Percentiles rank a stretch among this genome's conserved stretches.
These are phyloP conservation scores for Mycena pura DNA, from an alignment of 768 basidiomycete species.

Conservation along the genomic window DNA sequence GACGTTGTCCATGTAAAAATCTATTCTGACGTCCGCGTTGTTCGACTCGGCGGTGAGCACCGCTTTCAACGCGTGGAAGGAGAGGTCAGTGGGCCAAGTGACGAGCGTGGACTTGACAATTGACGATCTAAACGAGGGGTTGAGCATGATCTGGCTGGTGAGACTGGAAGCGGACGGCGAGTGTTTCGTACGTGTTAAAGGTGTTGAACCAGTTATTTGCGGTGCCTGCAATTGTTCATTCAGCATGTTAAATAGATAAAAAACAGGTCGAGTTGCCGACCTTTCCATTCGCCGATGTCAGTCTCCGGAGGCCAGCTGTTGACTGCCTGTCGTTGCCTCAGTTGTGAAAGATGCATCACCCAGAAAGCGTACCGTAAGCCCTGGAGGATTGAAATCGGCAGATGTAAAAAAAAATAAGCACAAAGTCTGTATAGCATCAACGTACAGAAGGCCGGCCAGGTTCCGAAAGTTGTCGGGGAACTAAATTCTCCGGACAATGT, in stretches of 20 bases:
- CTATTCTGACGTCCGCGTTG: conserved; percentile 45
- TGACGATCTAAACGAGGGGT: conserved; percentile 33
- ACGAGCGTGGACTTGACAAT: conserved; percentile 47
- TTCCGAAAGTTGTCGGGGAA: conserved; percentile 46
- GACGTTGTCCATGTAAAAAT: conserved; percentile 49
- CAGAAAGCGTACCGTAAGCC: conserved; percentile 37
- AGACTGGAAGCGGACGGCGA: neutral
- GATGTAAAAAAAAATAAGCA: neutral
- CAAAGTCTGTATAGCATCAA: neutral
- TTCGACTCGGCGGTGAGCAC: conserved; percentile 47
- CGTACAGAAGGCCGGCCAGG: conserved; percentile 55
- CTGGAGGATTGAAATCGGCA: conserved; percentile 3
- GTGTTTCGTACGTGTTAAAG: conserved; percentile 44
- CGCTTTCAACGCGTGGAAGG: conserved; percentile 51
- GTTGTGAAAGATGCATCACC: neutral
- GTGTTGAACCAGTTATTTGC: conserved; percentile 52
- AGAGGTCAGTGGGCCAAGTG: conserved; percentile 49
- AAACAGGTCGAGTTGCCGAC: neutral
- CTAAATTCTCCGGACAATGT: conserved; percentile 52
- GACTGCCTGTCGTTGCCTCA: conserved; percentile 39
- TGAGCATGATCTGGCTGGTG: neutral
- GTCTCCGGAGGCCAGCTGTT: conserved; percentile 51
- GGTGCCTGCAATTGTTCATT: conserved; percentile 34
- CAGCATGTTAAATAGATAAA: neutral
- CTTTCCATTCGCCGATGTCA: conserved; percentile 55